Evolutionary conservation across 2,329 filamentous ascomycete species (phyloP).

Genomic region (Neofusicoccum ribis): DNA sequence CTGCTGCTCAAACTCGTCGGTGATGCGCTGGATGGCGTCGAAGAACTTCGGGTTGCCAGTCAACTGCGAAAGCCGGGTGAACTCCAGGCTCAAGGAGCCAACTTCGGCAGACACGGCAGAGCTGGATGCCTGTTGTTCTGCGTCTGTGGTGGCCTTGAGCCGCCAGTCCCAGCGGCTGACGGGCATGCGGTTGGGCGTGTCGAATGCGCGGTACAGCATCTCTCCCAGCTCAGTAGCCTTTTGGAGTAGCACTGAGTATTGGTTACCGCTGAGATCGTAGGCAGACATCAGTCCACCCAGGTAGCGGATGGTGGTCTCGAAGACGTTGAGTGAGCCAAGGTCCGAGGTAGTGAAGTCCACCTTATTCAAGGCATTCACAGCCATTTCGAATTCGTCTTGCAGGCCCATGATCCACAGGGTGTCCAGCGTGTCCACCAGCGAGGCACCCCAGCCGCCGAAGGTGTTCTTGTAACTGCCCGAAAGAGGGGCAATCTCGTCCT

Average conservation of each 20-base stretch:
- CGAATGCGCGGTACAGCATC: constrained; percentile 47
- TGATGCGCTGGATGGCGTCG: constrained; percentile 40
- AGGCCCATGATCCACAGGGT: constrained; percentile 65
- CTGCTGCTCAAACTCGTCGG: constrained; percentile 33
- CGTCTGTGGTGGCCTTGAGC: constrained; percentile 27
- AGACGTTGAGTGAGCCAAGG: constrained; percentile 36
- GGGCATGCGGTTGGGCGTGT: constrained; percentile 45
- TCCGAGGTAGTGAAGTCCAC: constrained; percentile 55
- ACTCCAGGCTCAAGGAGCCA: constrained; percentile 40
- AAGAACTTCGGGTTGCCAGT: constrained; percentile 41
- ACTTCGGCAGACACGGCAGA: constrained; percentile 38
- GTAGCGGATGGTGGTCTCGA: constrained; percentile 44
- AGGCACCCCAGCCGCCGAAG: constrained; percentile 60
- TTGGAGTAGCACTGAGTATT: constrained; percentile 38
- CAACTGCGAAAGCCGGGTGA: constrained; percentile 41
- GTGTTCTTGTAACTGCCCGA: constrained; percentile 48
- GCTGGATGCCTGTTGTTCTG: constrained; percentile 31
- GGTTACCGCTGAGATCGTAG: constrained; percentile 36
- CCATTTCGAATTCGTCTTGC: constrained; percentile 56
- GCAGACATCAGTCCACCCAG: constrained; percentile 40
- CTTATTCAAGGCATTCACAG: constrained; percentile 51
- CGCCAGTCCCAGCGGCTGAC: constrained; percentile 42
- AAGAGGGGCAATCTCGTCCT: constrained; percentile 55
- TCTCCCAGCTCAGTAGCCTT: constrained; percentile 45
- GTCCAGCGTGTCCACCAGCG: constrained; percentile 61